Percentiles rank a stretch among this genome's conserved stretches.
Conservation (phyloP, 768 basidiomycete species). For the Macrolepiota fuliginosa region DNA sequence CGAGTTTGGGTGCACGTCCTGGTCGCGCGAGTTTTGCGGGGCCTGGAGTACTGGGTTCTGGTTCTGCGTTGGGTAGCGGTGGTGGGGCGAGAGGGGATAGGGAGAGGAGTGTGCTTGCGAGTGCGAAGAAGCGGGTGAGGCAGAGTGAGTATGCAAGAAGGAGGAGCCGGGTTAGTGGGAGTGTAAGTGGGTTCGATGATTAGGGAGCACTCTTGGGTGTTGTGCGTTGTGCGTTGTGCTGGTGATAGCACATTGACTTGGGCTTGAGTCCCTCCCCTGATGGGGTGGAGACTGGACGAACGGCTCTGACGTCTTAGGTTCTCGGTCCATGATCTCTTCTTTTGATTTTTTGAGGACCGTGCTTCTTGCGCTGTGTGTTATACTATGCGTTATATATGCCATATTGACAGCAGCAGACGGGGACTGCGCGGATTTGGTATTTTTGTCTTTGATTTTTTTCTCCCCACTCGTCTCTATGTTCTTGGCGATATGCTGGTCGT, state of each 20-base stretch:
- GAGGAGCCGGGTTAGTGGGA: constrained; percentile 36
- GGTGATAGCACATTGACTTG: too few relatives aligned
- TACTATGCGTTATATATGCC: neutral
- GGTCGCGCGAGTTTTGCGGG: constrained; percentile 35
- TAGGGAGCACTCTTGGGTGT: neutral
- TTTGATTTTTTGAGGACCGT: neutral
- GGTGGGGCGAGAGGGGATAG: constrained; percentile 23
- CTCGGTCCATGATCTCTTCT: neutral
- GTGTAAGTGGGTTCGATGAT: neutral
- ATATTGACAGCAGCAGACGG: neutral
- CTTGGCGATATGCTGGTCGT: neutral
- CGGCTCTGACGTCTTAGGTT: neutral
- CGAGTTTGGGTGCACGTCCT: constrained; percentile 50
- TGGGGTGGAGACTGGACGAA: neutral
- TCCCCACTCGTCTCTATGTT: neutral
- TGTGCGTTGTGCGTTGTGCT: too few relatives aligned
- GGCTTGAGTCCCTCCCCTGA: too few relatives aligned
- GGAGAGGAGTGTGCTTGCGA: constrained; percentile 41
- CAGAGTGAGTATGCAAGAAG: constrained; percentile 74
- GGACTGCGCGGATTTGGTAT: neutral
- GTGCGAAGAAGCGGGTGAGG: constrained; percentile 69
- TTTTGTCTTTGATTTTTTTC: neutral
- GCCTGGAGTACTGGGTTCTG: constrained; percentile 13
- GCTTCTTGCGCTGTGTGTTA: neutral
- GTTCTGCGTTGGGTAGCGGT: constrained; percentile 24